Evolutionary conservation across 305 asterid species (phyloP).

Genomic region (Withania somnifera): DNA sequence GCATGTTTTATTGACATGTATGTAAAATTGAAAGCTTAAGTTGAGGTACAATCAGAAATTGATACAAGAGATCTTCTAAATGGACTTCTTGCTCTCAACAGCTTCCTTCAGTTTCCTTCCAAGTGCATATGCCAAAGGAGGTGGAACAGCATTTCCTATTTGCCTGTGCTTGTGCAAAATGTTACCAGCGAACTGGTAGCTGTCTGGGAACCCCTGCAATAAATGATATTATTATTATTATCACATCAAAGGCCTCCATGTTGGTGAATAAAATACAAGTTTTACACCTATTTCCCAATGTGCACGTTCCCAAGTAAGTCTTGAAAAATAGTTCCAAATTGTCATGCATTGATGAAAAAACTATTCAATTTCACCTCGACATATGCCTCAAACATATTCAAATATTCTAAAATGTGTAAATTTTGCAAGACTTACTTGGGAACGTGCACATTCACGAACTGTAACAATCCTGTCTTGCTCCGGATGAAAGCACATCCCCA

Average conservation of each 20-base stretch:
- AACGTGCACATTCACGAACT: conserved; percentile 44
- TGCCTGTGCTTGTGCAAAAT: conserved; percentile 34
- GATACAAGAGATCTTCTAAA: neutral
- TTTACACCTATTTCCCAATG: neutral
- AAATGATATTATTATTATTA: neutral
- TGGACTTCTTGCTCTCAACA: conserved; percentile 7
- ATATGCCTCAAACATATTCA: neutral
- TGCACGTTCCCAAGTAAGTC: no score
- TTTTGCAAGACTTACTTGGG: conserved; percentile 24
- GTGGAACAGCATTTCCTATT: conserved; percentile 50
- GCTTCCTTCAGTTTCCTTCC: conserved; percentile 46
- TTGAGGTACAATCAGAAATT: neutral
- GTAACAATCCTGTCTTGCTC: conserved; percentile 40
- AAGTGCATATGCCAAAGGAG: conserved; percentile 40
- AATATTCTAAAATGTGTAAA: neutral
- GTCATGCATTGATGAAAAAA: neutral
- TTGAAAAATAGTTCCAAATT: neutral
- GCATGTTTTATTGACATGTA: no score
- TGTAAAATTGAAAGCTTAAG: neutral
- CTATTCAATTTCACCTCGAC: neutral
- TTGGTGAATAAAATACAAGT: neutral
- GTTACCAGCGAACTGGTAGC: conserved; percentile 32
- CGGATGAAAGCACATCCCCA: conserved; percentile 50
- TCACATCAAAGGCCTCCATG: neutral
- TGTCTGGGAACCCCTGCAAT: conserved; percentile 39